phyloP scores from a whole-genome alignment of 208 protist species.

The Wallacemonas sp. region DNA sequence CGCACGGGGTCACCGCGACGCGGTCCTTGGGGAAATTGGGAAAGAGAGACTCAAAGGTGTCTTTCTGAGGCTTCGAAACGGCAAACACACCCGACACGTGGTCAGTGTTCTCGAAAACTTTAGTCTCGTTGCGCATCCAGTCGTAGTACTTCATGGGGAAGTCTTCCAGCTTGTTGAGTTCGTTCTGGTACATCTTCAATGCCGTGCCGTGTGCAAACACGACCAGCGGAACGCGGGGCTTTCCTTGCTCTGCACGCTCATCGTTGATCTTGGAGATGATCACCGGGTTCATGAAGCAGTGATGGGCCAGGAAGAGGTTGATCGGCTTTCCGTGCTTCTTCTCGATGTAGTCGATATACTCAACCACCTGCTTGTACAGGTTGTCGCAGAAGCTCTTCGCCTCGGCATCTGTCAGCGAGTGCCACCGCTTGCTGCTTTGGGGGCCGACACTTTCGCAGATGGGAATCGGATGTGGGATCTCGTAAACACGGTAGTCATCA shows the following conservation, averaged over 20 bases:
- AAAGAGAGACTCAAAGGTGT: slow-evolving; percentile 60
- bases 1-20: slow-evolving; percentile 63
- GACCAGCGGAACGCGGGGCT: slow-evolving; percentile 48
- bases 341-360: slow-evolving; percentile 75
- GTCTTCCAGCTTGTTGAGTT: slow-evolving; percentile 58
- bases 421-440: slow-evolving; percentile 74
- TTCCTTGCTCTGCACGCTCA: slow-evolving; percentile 35
- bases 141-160: slow-evolving; percentile 80
- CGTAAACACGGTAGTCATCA: slow-evolving; percentile 76
- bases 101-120: slow-evolving; percentile 50
- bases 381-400: slow-evolving; percentile 52
- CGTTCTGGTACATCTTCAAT: slow-evolving; percentile 84
- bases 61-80: slow-evolving; percentile 64
- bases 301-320: slow-evolving; percentile 72
- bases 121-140: slow-evolving; percentile 62
- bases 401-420: slow-evolving; percentile 70
- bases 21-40: slow-evolving; percentile 54
- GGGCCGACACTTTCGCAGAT: slow-evolving; percentile 81
- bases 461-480: slow-evolving; percentile 71
- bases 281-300: slow-evolving; percentile 84
- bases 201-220: slow-evolving; percentile 79
- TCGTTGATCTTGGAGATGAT: slow-evolving; percentile 69
- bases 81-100: slow-evolving; percentile 67
- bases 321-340: slow-evolving; percentile 55
- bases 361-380: slow-evolving; percentile 40